Conservation (phyloP, 2,329 filamentous ascomycete species). For the Colletotrichum sp. region DNA sequence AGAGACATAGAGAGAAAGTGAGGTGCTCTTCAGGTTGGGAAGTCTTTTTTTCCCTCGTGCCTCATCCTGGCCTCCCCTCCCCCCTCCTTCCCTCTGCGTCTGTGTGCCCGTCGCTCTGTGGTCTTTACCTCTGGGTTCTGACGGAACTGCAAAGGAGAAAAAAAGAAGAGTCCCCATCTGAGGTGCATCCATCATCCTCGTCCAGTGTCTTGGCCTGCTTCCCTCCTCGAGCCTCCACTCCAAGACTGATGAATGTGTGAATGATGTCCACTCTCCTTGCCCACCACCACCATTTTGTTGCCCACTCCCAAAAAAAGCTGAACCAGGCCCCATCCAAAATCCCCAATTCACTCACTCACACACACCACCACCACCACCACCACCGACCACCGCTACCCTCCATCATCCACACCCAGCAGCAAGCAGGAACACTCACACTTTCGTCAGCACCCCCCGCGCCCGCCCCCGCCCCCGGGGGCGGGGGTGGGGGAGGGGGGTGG, state of each 20-base stretch:
- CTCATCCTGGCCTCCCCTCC: not conserved
- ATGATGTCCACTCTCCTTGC: not conserved
- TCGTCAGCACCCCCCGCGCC: not conserved
- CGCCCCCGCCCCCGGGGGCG: not conserved
- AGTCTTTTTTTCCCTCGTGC: not conserved
- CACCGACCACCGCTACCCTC: not conserved
- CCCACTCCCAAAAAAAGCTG: not conserved
- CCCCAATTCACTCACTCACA: not conserved
- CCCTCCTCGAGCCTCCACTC: not conserved
- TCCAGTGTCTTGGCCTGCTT: not conserved
- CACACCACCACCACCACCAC: not conserved
- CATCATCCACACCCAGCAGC: not conserved
- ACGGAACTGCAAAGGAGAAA: not conserved
- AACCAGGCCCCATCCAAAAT: not conserved
- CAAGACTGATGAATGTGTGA: not conserved
- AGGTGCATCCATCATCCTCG: conserved; percentile 11
- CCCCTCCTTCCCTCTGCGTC: not conserved
- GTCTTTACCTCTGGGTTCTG: not conserved
- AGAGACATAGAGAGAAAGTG: not conserved
- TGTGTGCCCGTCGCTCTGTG: not conserved
- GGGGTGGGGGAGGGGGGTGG: too few species aligned
- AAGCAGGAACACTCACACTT: conserved; percentile 4
- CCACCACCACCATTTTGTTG: not conserved
- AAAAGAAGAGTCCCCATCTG: not conserved
- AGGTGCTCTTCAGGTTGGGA: not conserved